These are phyloP conservation scores for Kurtzmaniella cleridarum DNA, from an alignment of 805 yeast species.

Conservation along the genomic window DNA sequence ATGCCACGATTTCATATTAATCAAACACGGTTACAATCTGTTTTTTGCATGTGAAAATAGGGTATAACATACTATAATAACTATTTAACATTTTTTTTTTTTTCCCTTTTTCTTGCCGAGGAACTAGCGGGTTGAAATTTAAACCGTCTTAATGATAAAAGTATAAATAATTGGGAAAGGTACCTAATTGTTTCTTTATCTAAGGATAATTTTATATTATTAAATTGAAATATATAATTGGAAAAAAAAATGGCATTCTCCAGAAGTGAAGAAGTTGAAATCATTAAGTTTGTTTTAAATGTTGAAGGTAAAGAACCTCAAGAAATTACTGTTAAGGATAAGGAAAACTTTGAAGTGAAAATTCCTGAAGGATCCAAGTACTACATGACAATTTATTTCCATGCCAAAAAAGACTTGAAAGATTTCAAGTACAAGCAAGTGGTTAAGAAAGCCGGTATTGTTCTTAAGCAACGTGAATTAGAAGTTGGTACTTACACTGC, in stretches of 20 bases:
- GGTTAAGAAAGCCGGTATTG: slow-evolving; percentile 30
- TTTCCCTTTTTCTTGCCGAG: no score
- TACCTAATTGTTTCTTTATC: no score
- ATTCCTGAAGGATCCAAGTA: slow-evolving; percentile 36
- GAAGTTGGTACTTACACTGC: slow-evolving; percentile 18
- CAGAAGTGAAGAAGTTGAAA: slow-evolving; percentile 27
- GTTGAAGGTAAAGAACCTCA: slow-evolving; percentile 24
- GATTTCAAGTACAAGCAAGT: slow-evolving; percentile 31
- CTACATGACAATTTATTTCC: slow-evolving; percentile 26
- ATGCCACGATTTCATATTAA: no score
- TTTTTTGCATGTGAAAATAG: no score
- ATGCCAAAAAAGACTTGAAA: slow-evolving; percentile 22
- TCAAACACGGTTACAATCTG: no score
- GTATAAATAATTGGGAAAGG: no score
- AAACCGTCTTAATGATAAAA: no score
- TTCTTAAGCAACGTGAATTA: slow-evolving; percentile 23
- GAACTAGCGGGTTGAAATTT: no score
- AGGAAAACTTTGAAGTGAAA: slow-evolving; percentile 20
- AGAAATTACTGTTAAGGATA: slow-evolving; percentile 23
- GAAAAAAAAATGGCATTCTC: slow-evolving; percentile 2
- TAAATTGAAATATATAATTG: no score
- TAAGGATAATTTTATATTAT: no score
- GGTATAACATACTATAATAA: no score
- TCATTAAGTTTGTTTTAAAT: slow-evolving; percentile 23
- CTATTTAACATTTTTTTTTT: no score